Evolutionary conservation across 2,329 filamentous ascomycete genomes (phyloP), one percentile per base, ranked within the genome.

Genomic region (Thelonectria discophora): DNA sequence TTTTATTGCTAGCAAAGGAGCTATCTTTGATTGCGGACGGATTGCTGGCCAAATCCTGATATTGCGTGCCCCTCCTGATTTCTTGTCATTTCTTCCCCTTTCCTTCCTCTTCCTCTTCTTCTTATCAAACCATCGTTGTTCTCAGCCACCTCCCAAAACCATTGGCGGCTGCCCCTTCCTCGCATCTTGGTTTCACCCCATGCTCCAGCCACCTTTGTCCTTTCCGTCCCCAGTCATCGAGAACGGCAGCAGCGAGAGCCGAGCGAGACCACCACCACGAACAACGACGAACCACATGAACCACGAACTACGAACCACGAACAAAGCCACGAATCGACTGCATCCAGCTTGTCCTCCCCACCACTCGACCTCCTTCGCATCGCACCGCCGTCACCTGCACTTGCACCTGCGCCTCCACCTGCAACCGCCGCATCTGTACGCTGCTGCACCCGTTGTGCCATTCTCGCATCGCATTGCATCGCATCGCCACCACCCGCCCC

Each of bases 401-500:
- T 6, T 24, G 21, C 21, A 39, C 18, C 15, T 10, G 42, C 46
- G 5, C 53, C 32, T 37, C 18, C 32, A 17, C 27, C 51, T 32
- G 21, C 21, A 24, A 24, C 21, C 21, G 42, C 30, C 17, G 42
- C 51, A 54, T 30, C 21, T 13, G 39, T 27, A 34, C 54, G 32
- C 45, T 45, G 17, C 48, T 48, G 21, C 46, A 51, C 34, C 27
- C 47, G 17, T 48, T 50, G 55, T 49, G 24, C 47, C 47, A 57
- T 46, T 30, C 37, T 37, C 53, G 39, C 48, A 55, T 52, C 30
- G 40, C 58, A 47, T 54, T 30, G 30, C 47, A 51, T 46, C 48
- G 40, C 39, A 51, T 43, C 32, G n/a, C 42, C 24, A 61, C 53
- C 51, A 27, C n/a, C 47, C 58, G 58, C 47, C 47, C 58, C 58